phyloP scores from a whole-genome alignment of 768 basidiomycete species.

The Leccinum barrowsii region DNA sequence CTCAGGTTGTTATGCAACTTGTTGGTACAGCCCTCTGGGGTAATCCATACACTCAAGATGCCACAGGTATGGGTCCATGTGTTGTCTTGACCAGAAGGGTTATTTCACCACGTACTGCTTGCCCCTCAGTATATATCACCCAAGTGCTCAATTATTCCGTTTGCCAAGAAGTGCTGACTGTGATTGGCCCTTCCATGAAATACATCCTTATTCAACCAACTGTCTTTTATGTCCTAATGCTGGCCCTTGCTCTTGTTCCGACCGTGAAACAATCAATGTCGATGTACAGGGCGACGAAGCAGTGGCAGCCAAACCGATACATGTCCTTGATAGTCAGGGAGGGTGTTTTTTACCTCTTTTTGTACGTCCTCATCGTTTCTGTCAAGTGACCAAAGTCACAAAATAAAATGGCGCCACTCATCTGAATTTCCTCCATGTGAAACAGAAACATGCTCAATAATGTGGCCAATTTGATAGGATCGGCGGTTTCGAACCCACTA shows the following conservation, averaged over 20 bases:
- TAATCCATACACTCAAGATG: neutral
- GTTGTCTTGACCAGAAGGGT: neutral
- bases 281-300: neutral
- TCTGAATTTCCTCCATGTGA: neutral
- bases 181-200: neutral
- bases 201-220: neutral
- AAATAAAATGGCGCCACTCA: neutral
- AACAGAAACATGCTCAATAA: neutral
- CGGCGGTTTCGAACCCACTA: neutral
- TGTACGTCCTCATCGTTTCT: neutral
- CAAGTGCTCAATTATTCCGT: neutral
- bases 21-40: neutral
- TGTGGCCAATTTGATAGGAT: neutral
- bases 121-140: neutral
- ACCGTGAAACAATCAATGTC: neutral
- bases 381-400: neutral
- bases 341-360: neutral
- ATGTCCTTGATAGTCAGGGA: neutral
- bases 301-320: neutral
- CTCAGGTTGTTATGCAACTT: neutral
- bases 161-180: neutral
- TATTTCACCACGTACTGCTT: neutral
- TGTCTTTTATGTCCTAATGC: neutral
- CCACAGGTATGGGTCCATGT: neutral
- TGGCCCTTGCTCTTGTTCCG: neutral